Evolutionary conservation across 2,329 filamentous ascomycete genomes (phyloP), one percentile per base, ranked within the genome.

Genomic region (Xylaria multiplex): DNA sequence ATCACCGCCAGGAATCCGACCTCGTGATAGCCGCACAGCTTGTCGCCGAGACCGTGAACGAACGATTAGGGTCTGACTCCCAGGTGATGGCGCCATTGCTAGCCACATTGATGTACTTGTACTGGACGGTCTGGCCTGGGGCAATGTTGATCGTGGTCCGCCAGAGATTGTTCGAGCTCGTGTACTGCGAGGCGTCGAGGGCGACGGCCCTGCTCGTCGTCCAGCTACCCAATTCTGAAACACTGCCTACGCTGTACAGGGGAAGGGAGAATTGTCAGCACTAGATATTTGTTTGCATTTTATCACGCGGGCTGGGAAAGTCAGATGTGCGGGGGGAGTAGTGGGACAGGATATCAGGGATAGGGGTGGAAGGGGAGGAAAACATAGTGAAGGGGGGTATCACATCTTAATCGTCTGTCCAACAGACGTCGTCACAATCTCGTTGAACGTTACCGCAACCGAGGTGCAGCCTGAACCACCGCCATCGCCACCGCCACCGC

Each of bases 71-170:
- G 49, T 85, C 85, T 54, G 79, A 80, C 75, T 89, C 86, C 86
- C 86, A 89, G 0, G 78, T 80, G 7, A 86, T 77, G 1, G 73
- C 76, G 1, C 85, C 84, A 65, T 81, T 79, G 14, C 73, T 75
- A 53, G 78, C 79, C 45, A 85, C 80, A 69, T 82, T 81, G 67
- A 89, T 80, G 72, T 83, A 89, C 73, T 88, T 88, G 72, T 87
- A 88, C 72, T 82, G 70, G 42, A 88, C 77, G 1, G 72, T 77
- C 0, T 77, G 79, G 0, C 84, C 84, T 0, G 85, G 79, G 0
- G 82, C 73, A 5, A 89, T 70, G 24, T 75, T 78, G 16, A 88
- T 73, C 0, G 81, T 82, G 0, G 72, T 79, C 24, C 73, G 79
- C 87, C 87, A 89, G 3, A 87, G 66, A 3, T 80, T 83, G 69